These are phyloP conservation scores for Rhizopogon salebrosus DNA, from an alignment of 768 basidiomycete genomes.

Conservation along the genomic window DNA sequence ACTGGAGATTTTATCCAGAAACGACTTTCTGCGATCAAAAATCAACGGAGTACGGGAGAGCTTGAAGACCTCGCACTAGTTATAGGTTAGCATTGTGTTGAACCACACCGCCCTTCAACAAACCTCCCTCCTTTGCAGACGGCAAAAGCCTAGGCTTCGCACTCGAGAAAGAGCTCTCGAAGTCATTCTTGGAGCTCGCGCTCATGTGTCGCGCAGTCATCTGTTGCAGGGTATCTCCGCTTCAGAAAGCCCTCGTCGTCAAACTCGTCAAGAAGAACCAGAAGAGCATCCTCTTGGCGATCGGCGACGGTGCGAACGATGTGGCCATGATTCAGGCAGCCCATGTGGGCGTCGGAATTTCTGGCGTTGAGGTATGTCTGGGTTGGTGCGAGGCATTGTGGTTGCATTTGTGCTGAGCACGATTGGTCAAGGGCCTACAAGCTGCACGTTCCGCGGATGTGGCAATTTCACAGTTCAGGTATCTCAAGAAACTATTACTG, in stretches of 20 bases:
- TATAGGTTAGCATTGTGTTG: conserved; percentile 59
- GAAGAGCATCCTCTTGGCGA: conserved; percentile 89
- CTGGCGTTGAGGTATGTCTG: conserved; percentile 80
- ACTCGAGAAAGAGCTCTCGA: conserved; percentile 87
- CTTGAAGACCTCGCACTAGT: conserved; percentile 92
- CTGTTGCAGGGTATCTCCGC: conserved; percentile 64
- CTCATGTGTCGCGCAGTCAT: conserved; percentile 99
- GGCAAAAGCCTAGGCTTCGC: conserved; percentile 94
- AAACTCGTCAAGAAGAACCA: conserved; percentile 98
- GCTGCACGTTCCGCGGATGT: conserved; percentile 97
- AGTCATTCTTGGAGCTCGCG: conserved; percentile 88
- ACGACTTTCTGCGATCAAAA: conserved; percentile 88
- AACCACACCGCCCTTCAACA: not conserved
- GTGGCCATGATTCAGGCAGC: conserved; percentile 99
- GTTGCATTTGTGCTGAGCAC: not conserved
- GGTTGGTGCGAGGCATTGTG: not conserved
- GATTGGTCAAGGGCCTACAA: conserved; percentile 73
- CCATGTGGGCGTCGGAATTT: conserved; percentile 96
- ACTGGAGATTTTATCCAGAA: conserved; percentile 86
- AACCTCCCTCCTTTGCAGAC: conserved; percentile 41
- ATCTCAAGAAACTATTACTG: conserved; percentile 86
- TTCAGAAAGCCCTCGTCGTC: conserved; percentile 96
- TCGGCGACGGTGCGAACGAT: conserved; percentile 97
- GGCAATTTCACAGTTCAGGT: conserved; percentile 97
- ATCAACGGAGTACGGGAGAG: conserved; percentile 86